phyloP scores from a whole-genome alignment of 495 filamentous ascomycete species.

The Gamarada debralockiae region DNA sequence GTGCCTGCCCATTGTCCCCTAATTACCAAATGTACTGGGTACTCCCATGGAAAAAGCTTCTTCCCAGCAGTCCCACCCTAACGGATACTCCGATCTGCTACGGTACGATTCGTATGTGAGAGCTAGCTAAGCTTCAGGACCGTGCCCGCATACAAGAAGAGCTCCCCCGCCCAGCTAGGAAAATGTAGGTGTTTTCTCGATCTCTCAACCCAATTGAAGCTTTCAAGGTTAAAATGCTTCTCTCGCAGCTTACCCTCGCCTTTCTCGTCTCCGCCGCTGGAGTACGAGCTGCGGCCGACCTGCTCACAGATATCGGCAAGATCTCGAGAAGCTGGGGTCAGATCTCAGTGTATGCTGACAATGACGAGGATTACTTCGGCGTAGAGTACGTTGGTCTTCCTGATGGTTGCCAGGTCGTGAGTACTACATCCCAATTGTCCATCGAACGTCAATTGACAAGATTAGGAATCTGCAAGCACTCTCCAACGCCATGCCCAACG shows the following conservation, averaged over 20 bases:
- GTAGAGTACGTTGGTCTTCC: conserved; percentile 44
- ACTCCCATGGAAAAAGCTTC: too few relatives aligned
- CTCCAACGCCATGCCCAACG: conserved; percentile 52
- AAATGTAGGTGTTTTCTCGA: too few relatives aligned
- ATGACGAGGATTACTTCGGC: conserved; percentile 34
- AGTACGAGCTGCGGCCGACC: not conserved
- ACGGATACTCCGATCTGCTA: too few relatives aligned
- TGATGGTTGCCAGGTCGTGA: conserved; percentile 39
- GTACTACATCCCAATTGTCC: not conserved
- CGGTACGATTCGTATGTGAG: too few relatives aligned
- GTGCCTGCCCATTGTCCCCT: too few relatives aligned
- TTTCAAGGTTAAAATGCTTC: not conserved
- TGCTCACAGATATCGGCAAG: conserved; percentile 23
- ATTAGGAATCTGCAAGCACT: conserved; percentile 44
- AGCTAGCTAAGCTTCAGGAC: too few relatives aligned
- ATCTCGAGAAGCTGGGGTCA: conserved; percentile 39
- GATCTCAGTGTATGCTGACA: conserved; percentile 43
- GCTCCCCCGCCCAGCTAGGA: too few relatives aligned
- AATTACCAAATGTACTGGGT: too few relatives aligned
- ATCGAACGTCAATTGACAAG: not conserved
- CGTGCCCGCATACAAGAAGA: too few relatives aligned
- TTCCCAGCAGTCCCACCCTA: too few relatives aligned
- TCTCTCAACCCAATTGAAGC: too few relatives aligned
- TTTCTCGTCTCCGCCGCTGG: not conserved
- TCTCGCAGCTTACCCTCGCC: not conserved